A percentile compares a stretch with the other conserved stretches of the same genome.
Conservation (phyloP, 1,139 yeast species). For the Yamadazyma triangularis region DNA sequence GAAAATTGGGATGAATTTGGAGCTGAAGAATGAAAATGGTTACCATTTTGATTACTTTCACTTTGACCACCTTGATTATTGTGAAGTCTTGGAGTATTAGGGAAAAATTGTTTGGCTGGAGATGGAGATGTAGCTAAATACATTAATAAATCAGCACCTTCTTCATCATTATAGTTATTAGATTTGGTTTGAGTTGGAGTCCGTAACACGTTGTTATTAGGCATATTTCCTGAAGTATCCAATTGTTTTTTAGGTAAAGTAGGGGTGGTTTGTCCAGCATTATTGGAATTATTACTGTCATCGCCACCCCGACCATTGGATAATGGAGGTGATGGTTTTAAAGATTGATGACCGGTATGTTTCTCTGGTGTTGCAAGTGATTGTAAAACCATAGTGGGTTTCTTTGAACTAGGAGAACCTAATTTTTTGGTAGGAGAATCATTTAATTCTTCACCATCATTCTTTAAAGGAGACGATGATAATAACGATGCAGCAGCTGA, state of each 20-base stretch:
- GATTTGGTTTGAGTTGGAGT: slow-evolving; percentile 35
- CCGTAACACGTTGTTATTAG: slow-evolving; percentile 19
- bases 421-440: slow-evolving; percentile 31
- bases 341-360: slow-evolving; percentile 14
- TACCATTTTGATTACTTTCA: slow-evolving; percentile 1
- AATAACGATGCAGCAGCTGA: slow-evolving; percentile 30
- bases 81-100: slow-evolving; percentile 28
- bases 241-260: slow-evolving; percentile 25
- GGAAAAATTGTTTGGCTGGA: slow-evolving; percentile 47
- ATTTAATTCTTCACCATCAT: neutral
- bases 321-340: slow-evolving; percentile 38
- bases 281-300: slow-evolving; percentile 3
- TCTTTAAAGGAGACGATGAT: slow-evolving; percentile 24
- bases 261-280: slow-evolving; percentile 28
- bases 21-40: slow-evolving; percentile 8
- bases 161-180: slow-evolving; percentile 45
- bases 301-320: slow-evolving; percentile 10
- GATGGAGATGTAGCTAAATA: slow-evolving; percentile 86
- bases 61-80: slow-evolving; percentile 1
- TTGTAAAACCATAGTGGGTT: slow-evolving; percentile 39
- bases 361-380: slow-evolving; percentile 27
- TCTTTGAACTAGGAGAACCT: slow-evolving; percentile 20
- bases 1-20: slow-evolving; percentile 14
- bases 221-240: slow-evolving; percentile 3
- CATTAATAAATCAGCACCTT: slow-evolving; percentile 80